Percentiles rank a stretch among this genome's conserved stretches.
These are phyloP conservation scores for Mycosphaerella sp. DNA, from an alignment of 2,329 filamentous ascomycete genomes.

Conservation along the genomic window DNA sequence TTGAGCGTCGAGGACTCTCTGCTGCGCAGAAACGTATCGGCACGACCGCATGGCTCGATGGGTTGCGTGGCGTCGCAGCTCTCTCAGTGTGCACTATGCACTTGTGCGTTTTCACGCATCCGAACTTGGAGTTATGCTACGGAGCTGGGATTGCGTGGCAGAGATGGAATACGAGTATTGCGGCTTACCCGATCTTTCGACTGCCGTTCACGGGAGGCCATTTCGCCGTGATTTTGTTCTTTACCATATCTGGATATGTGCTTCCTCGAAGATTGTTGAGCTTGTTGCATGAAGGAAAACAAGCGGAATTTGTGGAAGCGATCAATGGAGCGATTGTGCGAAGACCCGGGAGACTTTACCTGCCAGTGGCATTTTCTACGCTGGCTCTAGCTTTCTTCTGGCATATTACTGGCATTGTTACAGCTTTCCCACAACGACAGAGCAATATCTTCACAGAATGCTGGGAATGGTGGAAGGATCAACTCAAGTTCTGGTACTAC, in stretches of 20 bases:
- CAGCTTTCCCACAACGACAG: constrained; percentile 31
- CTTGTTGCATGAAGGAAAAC: constrained; percentile 30
- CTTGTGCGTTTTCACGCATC: constrained; percentile 52
- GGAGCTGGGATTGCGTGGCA: constrained; percentile 26
- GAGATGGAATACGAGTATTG: constrained; percentile 40
- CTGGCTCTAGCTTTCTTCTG: constrained; percentile 49
- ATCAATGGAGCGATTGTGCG: constrained; percentile 46
- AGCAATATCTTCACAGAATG: constrained; percentile 45
- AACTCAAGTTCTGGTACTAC: constrained; percentile 63
- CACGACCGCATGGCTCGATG: constrained; percentile 55
- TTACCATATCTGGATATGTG: constrained; percentile 50
- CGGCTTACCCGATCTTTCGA: constrained; percentile 52
- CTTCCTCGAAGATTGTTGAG: constrained; percentile 40
- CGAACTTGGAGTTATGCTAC: constrained; percentile 39
- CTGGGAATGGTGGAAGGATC: constrained; percentile 47
- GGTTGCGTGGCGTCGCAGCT: constrained; percentile 59
- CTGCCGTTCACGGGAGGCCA: constrained; percentile 57
- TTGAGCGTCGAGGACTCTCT: constrained; percentile 10
- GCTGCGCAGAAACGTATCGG: constrained; percentile 13
- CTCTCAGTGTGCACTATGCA: constrained; percentile 60
- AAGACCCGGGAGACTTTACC: constrained; percentile 44
- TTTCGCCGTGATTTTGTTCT: constrained; percentile 50
- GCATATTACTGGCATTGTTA: constrained; percentile 49
- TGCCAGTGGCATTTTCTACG: constrained; percentile 50
- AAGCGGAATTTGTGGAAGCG: constrained; percentile 37